Base-by-base conservation (phyloP, 495 filamentous ascomycete genomes). In the Elasticomyces elasticus region DNA sequence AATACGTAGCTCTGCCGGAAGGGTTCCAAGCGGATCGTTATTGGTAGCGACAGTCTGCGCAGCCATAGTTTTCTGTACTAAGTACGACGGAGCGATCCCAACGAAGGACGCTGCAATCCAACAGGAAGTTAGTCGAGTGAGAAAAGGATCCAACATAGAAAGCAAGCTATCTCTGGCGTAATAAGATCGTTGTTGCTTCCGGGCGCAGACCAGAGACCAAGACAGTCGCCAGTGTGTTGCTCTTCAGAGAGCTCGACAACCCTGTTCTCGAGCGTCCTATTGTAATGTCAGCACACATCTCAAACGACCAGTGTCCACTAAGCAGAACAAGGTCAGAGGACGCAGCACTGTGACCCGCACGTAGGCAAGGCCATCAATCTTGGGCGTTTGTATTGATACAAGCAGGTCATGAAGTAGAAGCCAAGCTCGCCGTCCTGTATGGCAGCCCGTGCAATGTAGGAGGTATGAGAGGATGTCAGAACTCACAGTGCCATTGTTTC, bases 371-470 rank as follows among this genome's bases (percentile, higher is more conserved):
- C 44, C 56, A 37, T 59, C 19, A 33, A 26, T 61, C 54, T 61
- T 38, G 59, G 59, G 59, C 54, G 38, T 54, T 20, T 54, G 28
- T 19, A 46, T 56, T 61, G 59, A 61, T 61, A 61, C 59, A 46
- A 57, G 54, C 52, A 25, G 6, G 59, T 54, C 59, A 61, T 58
- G 35, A 49, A 11, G 48, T 20, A 50, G 49, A 50, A 54, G 59
- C 38, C 50, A 46, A 45, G 52, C 54, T 57, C 55, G 59, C 59
- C 59, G 59, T 61, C 59, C 59, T 61, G 52, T 30, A 37, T 31
- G 46, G 17, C 35, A 56, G 53, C 58, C 58, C 54, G 31, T 35
- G 22, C 4, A 45, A 25, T 27, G 27, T 30, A 45, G n/a, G 26
- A 46, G 35, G 26, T 12, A 38, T 6, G 23, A 30, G 13, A 41